These are phyloP conservation scores for Pseudogymnoascus sp. DNA, from an alignment of 2,329 filamentous ascomycete species.

Conservation along the genomic window DNA sequence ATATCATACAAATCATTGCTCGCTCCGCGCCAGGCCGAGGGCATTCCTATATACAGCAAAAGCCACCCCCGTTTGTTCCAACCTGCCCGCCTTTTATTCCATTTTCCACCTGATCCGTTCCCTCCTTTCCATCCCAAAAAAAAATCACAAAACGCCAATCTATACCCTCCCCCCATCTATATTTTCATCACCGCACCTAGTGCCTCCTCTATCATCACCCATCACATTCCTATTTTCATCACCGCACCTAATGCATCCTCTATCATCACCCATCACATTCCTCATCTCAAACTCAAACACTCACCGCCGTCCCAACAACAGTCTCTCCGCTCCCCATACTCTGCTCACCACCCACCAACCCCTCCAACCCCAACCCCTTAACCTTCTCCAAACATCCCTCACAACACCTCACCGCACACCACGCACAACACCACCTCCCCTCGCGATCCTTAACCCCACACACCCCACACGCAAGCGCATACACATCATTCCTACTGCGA, in stretches of 20 bases:
- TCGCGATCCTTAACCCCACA: constrained; percentile 24
- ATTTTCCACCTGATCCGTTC: background rate
- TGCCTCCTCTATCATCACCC: background rate
- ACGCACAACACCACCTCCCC: constrained; percentile 24
- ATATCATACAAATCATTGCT: constrained; percentile 3
- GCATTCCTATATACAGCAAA: constrained; percentile 4
- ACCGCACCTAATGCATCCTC: background rate
- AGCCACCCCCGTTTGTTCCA: background rate
- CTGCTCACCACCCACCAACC: background rate
- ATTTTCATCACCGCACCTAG: background rate
- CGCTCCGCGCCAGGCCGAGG: constrained; percentile 1
- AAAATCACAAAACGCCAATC: background rate
- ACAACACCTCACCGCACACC: constrained; percentile 28
- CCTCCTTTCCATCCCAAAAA: background rate
- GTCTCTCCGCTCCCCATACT: background rate
- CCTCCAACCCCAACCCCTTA: background rate
- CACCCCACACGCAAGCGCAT: constrained; percentile 26
- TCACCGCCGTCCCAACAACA: background rate
- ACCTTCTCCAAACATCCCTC: constrained; percentile 22
- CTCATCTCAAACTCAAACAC: background rate
- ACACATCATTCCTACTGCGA: constrained; percentile 21
- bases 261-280: background rate
- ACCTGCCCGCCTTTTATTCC: background rate
- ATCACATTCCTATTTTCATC: background rate
- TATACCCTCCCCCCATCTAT: background rate